Conservation (phyloP, 805 yeast species). For the Saccharomyces mikatae region DNA sequence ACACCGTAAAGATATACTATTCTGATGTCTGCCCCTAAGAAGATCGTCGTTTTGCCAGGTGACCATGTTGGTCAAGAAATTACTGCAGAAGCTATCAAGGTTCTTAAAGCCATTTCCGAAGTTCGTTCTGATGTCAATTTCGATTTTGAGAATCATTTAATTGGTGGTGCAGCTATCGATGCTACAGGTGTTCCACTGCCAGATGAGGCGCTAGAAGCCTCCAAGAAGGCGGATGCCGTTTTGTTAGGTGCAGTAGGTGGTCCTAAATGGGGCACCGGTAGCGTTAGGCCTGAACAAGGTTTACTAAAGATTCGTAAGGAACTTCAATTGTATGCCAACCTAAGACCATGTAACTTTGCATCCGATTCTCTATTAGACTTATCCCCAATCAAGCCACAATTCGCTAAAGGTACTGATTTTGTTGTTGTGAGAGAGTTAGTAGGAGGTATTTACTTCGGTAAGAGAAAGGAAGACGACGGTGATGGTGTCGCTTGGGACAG, state of each 20-base stretch:
- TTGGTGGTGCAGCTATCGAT: conserved; percentile 98
- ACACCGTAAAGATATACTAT: not conserved
- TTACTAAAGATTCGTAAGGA: conserved; percentile 89
- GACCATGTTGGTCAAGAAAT: conserved; percentile 96
- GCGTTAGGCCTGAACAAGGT: conserved; percentile 96
- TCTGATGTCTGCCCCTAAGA: conserved; percentile 36
- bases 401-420: conserved; percentile 86
- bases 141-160: conserved; percentile 72
- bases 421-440: conserved; percentile 92
- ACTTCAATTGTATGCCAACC: conserved; percentile 85
- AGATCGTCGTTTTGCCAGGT: conserved; percentile 84
- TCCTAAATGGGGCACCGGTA: conserved; percentile 98
- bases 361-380: conserved; percentile 74
- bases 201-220: conserved; percentile 71
- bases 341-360: conserved; percentile 93
- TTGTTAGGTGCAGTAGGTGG: conserved; percentile 97
- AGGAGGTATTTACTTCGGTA: conserved; percentile 97
- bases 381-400: conserved; percentile 79
- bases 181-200: conserved; percentile 91
- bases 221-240: conserved; percentile 89
- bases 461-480: conserved; percentile 85
- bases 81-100: conserved; percentile 85
- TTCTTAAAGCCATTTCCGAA: conserved; percentile 66
- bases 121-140: conserved; percentile 52
- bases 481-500: conserved; percentile 87